Percentiles rank a stretch among this genome's conserved stretches.
Evolutionary conservation across 2,329 filamentous ascomycete species (phyloP).

Genomic region (Emergomyces africanus): DNA sequence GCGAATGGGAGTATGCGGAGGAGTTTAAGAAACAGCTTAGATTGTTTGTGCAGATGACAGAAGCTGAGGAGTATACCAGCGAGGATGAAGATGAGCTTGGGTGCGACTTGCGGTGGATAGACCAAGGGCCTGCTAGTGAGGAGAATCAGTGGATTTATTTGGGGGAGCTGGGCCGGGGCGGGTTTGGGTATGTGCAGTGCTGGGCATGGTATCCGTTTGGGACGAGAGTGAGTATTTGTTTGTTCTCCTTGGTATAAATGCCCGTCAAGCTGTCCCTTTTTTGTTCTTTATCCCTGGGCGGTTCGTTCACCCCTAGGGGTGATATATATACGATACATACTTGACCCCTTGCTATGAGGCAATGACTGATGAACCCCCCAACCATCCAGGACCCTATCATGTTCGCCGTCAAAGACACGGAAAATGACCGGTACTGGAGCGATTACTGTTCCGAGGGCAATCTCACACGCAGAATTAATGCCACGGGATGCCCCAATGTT

Average conservation of each 20-base stretch:
- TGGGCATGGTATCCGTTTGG: constrained; percentile 6
- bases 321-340: neutral
- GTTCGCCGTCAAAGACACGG: constrained; percentile 6
- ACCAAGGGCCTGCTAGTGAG: neutral
- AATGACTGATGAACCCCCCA: neutral
- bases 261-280: neutral
- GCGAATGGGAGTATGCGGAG: neutral
- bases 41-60: neutral
- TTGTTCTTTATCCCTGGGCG: neutral
- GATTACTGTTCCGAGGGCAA: constrained; percentile 7
- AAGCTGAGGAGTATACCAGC: neutral
- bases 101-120: neutral
- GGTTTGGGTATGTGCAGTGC: constrained; percentile 2
- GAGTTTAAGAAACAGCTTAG: constrained; percentile 3
- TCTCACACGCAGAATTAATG: constrained; percentile 6
- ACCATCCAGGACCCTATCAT: constrained; percentile 1
- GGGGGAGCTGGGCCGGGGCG: neutral
- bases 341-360: neutral
- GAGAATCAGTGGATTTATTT: constrained; percentile 5
- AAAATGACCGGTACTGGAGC: constrained; percentile 1
- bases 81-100: neutral
- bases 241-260: neutral
- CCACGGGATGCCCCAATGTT: constrained; percentile 6
- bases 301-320: neutral
- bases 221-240: neutral